These are phyloP conservation scores for Ascochyta pisi DNA, from an alignment of 2,329 filamentous ascomycete genomes.

Conservation along the genomic window DNA sequence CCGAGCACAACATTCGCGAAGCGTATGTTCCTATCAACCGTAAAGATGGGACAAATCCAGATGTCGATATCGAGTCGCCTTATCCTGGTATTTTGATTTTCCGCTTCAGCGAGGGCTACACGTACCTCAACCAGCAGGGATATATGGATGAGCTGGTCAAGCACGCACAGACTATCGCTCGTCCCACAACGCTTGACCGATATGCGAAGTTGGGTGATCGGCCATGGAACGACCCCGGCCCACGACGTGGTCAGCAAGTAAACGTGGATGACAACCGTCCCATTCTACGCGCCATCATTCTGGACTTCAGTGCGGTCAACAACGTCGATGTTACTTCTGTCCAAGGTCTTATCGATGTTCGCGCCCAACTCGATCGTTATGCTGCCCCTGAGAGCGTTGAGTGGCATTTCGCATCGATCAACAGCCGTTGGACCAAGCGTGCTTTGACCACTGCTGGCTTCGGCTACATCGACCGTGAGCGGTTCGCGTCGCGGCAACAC, in stretches of 20 bases:
- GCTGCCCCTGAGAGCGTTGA: conserved; percentile 81
- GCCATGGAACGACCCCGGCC: conserved; percentile 94
- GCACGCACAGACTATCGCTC: conserved; percentile 65
- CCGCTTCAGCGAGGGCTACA: conserved; percentile 93
- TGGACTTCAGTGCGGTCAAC: conserved; percentile 93
- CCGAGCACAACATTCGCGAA: conserved; percentile 30
- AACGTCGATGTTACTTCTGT: conserved; percentile 93
- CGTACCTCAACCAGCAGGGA: conserved; percentile 91
- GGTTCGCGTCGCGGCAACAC: conserved; percentile 57
- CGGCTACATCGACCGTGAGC: conserved; percentile 67
- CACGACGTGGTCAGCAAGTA: conserved; percentile 62
- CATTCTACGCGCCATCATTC: conserved; percentile 83
- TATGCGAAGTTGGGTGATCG: conserved; percentile 69
- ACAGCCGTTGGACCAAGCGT: conserved; percentile 92
- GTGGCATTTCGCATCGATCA: conserved; percentile 95
- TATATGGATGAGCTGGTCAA: conserved; percentile 74
- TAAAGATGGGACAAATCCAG: conserved; percentile 88
- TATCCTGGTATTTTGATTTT: conserved; percentile 96
- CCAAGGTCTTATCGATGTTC: conserved; percentile 90
- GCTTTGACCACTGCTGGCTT: conserved; percentile 88
- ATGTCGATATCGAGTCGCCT: conserved; percentile 77
- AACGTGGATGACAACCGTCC: conserved; percentile 63
- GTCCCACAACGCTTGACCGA: conserved; percentile 73
- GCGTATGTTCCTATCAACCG: conserved; percentile 75
- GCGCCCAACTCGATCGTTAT: conserved; percentile 90